Conservation (phyloP, 179 eudicot genomes). For the Amaranthus tricolor region DNA sequence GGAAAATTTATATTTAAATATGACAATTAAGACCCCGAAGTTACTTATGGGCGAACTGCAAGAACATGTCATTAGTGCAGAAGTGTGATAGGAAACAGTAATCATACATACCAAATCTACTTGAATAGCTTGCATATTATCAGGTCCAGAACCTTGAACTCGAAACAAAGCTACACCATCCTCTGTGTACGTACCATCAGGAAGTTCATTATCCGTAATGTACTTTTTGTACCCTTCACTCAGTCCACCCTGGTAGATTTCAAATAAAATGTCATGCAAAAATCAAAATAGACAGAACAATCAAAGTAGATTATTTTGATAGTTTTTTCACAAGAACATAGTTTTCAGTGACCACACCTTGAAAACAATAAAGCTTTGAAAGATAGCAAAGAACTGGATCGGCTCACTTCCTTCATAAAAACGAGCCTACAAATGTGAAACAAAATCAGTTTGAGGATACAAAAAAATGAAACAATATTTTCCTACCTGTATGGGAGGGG, state of each 20-base stretch:
- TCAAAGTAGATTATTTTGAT: background rate
- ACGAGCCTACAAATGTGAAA: constrained; percentile 55
- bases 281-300: background rate
- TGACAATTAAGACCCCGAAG: no score
- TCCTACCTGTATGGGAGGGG: background rate
- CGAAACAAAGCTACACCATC: constrained; percentile 85
- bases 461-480: background rate
- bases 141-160: constrained; percentile 96
- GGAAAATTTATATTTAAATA: no score
- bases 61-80: background rate
- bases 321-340: constrained; percentile 10
- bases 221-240: constrained; percentile 83
- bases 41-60: no score
- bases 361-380: constrained; percentile 85
- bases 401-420: constrained; percentile 88
- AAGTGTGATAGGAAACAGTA: background rate
- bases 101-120: constrained; percentile 68
- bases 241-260: constrained; percentile 76
- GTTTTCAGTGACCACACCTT: constrained; percentile 49
- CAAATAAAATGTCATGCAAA: constrained; percentile 10
- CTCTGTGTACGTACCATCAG: constrained; percentile 76
- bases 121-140: constrained; percentile 99
- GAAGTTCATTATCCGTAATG: constrained; percentile 60
- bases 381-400: constrained; percentile 80
- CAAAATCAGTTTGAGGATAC: constrained; percentile 12